Conservation (phyloP, 106 monocot genomes). For the Apostasia ramifera region DNA sequence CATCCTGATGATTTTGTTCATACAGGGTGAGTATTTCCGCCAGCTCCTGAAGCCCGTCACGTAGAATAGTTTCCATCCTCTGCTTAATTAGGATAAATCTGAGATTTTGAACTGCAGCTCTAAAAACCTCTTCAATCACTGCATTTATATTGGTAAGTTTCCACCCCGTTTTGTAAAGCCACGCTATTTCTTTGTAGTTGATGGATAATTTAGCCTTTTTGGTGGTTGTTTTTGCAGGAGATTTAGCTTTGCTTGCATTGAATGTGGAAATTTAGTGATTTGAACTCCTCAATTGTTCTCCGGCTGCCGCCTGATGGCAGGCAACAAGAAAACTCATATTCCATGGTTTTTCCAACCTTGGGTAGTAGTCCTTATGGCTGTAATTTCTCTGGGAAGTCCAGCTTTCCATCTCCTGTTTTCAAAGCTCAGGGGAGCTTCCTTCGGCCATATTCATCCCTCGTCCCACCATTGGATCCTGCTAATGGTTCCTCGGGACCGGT, state of each 20-base stretch:
- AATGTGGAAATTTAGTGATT: constrained; percentile 14
- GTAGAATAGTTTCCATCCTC: constrained; percentile 31
- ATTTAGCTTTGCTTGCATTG: not conserved
- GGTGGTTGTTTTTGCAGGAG: not conserved
- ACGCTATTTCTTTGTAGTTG: not conserved
- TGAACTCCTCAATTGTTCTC: constrained; percentile 9
- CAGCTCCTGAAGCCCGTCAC: constrained; percentile 90
- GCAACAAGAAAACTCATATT: constrained; percentile 14
- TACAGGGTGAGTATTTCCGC: constrained; percentile 90
- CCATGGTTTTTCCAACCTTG: constrained; percentile 13
- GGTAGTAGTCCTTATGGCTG: constrained; percentile 1
- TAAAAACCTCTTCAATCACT: not conserved
- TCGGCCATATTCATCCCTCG: constrained; percentile 6
- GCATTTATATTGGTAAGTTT: not conserved
- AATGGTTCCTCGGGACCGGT: not conserved
- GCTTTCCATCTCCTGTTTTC: constrained; percentile 1
- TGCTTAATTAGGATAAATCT: constrained; percentile 9
- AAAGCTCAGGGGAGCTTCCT: constrained; percentile 1
- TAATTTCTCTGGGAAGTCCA: not conserved
- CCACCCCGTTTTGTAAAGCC: not conserved
- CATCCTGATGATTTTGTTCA: not conserved
- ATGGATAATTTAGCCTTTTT: not conserved
- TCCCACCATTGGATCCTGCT: constrained; percentile 1
- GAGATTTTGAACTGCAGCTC: not conserved
- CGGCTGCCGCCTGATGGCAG: constrained; percentile 9